phyloP scores from a whole-genome alignment of 2,329 filamentous ascomycete species.

The Sodiomyces alkalinus region DNA sequence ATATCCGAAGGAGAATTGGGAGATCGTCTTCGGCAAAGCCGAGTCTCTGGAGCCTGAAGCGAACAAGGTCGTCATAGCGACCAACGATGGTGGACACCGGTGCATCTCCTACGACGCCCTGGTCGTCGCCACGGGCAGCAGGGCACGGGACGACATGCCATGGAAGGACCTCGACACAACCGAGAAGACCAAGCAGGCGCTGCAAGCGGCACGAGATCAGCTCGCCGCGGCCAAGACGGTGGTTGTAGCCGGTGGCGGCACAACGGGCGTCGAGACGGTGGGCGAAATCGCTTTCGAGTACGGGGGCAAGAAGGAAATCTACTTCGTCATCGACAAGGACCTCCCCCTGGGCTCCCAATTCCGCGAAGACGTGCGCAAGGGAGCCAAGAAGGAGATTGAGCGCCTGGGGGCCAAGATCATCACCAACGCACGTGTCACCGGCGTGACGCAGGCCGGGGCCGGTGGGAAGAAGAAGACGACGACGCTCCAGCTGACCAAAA shows the following conservation, averaged over 20 bases:
- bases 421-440: conserved; percentile 20
- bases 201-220: conserved; percentile 19
- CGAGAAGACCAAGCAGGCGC: conserved; percentile 22
- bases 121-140: conserved; percentile 36
- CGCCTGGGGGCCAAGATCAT: conserved; percentile 27
- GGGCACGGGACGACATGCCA: conserved; percentile 25
- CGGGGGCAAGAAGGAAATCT: conserved; percentile 29
- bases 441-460: conserved; percentile 7
- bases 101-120: conserved; percentile 32
- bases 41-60: conserved; percentile 16
- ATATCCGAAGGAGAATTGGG: conserved; percentile 27
- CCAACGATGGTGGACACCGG: conserved; percentile 14
- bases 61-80: conserved; percentile 21
- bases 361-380: conserved; percentile 22
- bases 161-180: conserved; percentile 31
- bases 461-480: conserved; percentile 11
- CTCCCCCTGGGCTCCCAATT: conserved; percentile 21
- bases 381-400: conserved; percentile 22
- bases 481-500: conserved; percentile 18
- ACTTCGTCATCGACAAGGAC: conserved; percentile 22
- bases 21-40: conserved; percentile 33
- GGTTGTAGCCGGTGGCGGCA: conserved; percentile 34
- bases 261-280: conserved; percentile 33
- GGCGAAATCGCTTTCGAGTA: conserved; percentile 36
- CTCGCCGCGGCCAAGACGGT: conserved; percentile 29